phyloP scores from a whole-genome alignment of 768 basidiomycete genomes.

The Tephrocybe sp. region DNA sequence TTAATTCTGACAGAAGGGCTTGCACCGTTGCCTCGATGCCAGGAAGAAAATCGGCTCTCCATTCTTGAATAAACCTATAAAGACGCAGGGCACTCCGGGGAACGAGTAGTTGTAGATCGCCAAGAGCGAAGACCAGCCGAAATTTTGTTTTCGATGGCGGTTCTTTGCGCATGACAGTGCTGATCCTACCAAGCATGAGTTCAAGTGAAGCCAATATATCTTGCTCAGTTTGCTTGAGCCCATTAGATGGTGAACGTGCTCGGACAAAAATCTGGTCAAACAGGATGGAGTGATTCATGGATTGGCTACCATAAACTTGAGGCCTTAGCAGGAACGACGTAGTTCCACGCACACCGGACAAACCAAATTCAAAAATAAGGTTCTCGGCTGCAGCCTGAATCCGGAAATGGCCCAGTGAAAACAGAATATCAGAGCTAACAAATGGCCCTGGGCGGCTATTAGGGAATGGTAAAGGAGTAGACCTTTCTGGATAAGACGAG shows the following conservation, averaged over 20 bases:
- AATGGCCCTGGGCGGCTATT: constrained; percentile 5
- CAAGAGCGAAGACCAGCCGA: constrained; percentile 45
- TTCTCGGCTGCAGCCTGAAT: constrained; percentile 73
- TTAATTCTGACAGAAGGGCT: constrained; percentile 64
- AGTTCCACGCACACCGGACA: constrained; percentile 37
- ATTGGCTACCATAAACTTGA: constrained; percentile 32
- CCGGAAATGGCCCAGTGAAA: constrained; percentile 43
- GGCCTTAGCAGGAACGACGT: constrained; percentile 34
- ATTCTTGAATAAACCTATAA: constrained; percentile 79
- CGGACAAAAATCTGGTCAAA: constrained; percentile 57
- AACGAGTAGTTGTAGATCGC: constrained; percentile 53
- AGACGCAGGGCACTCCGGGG: constrained; percentile 81
- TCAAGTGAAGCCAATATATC: constrained; percentile 64
- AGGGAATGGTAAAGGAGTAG: constrained; percentile 1
- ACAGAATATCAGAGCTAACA: constrained; percentile 34
- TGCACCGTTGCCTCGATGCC: constrained; percentile 68
- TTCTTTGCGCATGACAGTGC: constrained; percentile 49
- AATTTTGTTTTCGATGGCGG: constrained; percentile 32
- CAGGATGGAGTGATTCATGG: constrained; percentile 46
- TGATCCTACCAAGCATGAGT: constrained; percentile 46
- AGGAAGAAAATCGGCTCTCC: constrained; percentile 79
- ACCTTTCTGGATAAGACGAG: constrained; percentile 11
- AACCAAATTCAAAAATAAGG: constrained; percentile 60
- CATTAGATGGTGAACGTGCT: constrained; percentile 52
- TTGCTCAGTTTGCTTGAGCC: constrained; percentile 39